Evolutionary conservation across 805 yeast species (phyloP), one percentile per base, ranked within the genome.

Genomic region (Metschnikowia continentalis): DNA sequence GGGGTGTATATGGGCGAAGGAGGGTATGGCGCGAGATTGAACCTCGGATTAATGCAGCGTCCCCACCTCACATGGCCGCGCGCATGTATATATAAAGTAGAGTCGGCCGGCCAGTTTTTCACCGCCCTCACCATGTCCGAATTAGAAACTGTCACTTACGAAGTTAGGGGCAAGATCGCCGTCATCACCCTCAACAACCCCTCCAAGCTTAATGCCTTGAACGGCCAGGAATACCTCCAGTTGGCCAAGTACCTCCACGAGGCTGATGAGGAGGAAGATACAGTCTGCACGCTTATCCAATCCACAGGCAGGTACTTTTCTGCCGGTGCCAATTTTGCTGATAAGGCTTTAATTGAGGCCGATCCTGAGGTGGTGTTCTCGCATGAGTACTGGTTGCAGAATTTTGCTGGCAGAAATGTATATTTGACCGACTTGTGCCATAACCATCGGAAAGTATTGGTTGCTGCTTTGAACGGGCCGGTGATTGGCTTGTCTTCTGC

Each of bases 381-480:
- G 61, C 61, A 58, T 43, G 60, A 59, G 41, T 69, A 67, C 55
- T 83, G 87, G 86, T 66, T 81, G 44, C 69, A 75, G 48, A 71
- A 72, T 54, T 85, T 86, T 60, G 80, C 81, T n/a, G 79, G 90
- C 3, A 80, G 90, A 60, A 90, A 90, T 65, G 77, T 83, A 26
- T 83, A 77, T 60, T 68, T 90, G 49, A 83, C 94, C 4, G 79
- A 82, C 55, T 72, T 84, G 36, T 81, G 88, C 63, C 79, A 81
- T 55, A 79, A 82, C 60, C 96, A 90, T 67, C 68, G 76, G 8
- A 90, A 90, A 64, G 74, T 88, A 7, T 69, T 90, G 35, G 83
- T 83, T 26, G 80, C 81, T 41, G 91, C 90, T 3, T 73, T 90
- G 51, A 90, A 90, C 63, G 97, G 97, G 0, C 96, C 97, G 0